phyloP scores from a whole-genome alignment of 164 flowering plant genomes.

The Vitis vinifera region ASM3070453v1 NC_081807.1:6817501-6818000 shows the following conservation, averaged over 20 bases:
- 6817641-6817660: not conserved
- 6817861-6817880: constrained; percentile 43
- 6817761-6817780: constrained; percentile 45
- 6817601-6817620: constrained; percentile 55
- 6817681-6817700: constrained; percentile 37
- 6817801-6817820: constrained; percentile 36
- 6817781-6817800: constrained; percentile 40
- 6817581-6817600: constrained; percentile 56
- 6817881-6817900: constrained; percentile 33
- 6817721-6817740: constrained; percentile 47
- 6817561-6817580: constrained; percentile 61
- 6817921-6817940: constrained; percentile 27
- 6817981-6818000: not conserved
- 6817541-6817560: constrained; percentile 66
- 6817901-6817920: constrained; percentile 29
- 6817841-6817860: constrained; percentile 46
- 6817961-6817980: not conserved
- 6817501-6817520: constrained; percentile 48
- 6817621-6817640: not conserved
- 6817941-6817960: constrained; percentile 31
- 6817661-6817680: not conserved
- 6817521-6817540: constrained; percentile 44
- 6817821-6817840: constrained; percentile 49
- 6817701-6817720: constrained; percentile 37
- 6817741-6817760: constrained; percentile 59